These are phyloP conservation scores for Insectozyma bohioensis DNA, from an alignment of 1,139 yeast genomes.

Conservation along the genomic window DNA sequence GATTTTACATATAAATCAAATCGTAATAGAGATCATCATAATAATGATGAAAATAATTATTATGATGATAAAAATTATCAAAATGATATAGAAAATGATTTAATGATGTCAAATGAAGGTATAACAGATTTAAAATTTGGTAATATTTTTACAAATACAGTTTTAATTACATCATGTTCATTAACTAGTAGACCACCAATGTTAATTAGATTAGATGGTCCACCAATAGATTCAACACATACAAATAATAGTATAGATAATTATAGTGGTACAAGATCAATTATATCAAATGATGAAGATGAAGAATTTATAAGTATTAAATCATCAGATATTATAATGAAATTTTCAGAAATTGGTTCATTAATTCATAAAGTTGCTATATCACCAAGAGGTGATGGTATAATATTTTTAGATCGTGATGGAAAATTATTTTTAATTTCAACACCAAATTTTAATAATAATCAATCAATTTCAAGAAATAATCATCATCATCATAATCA, in stretches of 20 bases:
- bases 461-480: slow-evolving; percentile 53
- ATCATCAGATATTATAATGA: slow-evolving; percentile 35
- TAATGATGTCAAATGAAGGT: slow-evolving; percentile 76
- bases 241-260: slow-evolving; percentile 35
- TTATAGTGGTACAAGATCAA: slow-evolving; percentile 60
- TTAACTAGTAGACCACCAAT: slow-evolving; percentile 38
- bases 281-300: slow-evolving; percentile 19
- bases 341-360: slow-evolving; percentile 80
- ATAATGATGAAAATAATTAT: slow-evolving; percentile 76
- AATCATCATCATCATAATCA: slow-evolving; percentile 36
- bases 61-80: slow-evolving; percentile 21
- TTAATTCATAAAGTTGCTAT: slow-evolving; percentile 69
- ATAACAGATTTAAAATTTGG: slow-evolving; percentile 78
- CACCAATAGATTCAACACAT: slow-evolving; percentile 26
- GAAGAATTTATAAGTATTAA: slow-evolving; percentile 24
- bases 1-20: slow-evolving; percentile 25
- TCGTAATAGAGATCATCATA: slow-evolving; percentile 38
- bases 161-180: slow-evolving; percentile 39
- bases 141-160: slow-evolving; percentile 30
- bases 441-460: slow-evolving; percentile 64
- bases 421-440: slow-evolving; percentile 74
- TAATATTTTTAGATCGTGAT: slow-evolving; percentile 74
- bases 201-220: slow-evolving; percentile 37
- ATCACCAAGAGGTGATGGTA: slow-evolving; percentile 84
- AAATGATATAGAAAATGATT: slow-evolving; percentile 24